Evolutionary conservation across 495 filamentous ascomycete species (phyloP), one percentile per base, ranked within the genome.

Genomic region (Aspergillus nidulans): DNA sequence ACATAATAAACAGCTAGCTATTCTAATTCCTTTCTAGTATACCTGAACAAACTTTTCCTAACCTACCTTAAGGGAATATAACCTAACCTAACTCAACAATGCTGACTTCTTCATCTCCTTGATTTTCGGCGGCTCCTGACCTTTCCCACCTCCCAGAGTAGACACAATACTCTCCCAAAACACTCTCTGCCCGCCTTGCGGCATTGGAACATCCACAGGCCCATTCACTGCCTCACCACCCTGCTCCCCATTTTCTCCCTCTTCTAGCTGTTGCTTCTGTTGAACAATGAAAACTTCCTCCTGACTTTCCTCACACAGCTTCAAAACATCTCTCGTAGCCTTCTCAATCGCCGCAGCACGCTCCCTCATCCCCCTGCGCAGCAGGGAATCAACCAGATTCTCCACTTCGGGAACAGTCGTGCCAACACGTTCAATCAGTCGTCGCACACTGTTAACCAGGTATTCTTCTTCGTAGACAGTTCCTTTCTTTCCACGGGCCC

Each of bases 391-490:
- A 1, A 95, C 80, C 10, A 97, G 77, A 28, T 83, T 69, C 64
- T 81, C 77, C 0, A 88, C 81, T 60, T 97, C 94, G 0, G 75
- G 71, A 16, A 81, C 74, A 1, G 85, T 75, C 8, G 72, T 71
- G 64, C 91, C 90, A n/a, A 96, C 82, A 18, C 92, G 77, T 64
- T 96, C 90, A 20, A 95, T 82, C 36, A 97, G 75, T 32, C 94
- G 75, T n/a, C 86, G 77, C 30, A 96, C 84, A 58, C 85, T 90
- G 62, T 89, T 92, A 41, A 96, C 84, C 10, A 98, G 78, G 67
- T 98, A 97, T 70, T 97, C 94, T 67, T 97, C 94, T 63, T 98
- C 94, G 66, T 97, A 98, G 4, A 98, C 87, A 39, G 86, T 96
- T 15, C 94, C 94, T 77, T 97, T 96, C 68, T 95, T 90, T 13